Percentiles rank a stretch among this genome's conserved stretches.
Evolutionary conservation across 805 yeast genomes (phyloP).

Genomic region (Schwanniomyces vanrijiae): DNA sequence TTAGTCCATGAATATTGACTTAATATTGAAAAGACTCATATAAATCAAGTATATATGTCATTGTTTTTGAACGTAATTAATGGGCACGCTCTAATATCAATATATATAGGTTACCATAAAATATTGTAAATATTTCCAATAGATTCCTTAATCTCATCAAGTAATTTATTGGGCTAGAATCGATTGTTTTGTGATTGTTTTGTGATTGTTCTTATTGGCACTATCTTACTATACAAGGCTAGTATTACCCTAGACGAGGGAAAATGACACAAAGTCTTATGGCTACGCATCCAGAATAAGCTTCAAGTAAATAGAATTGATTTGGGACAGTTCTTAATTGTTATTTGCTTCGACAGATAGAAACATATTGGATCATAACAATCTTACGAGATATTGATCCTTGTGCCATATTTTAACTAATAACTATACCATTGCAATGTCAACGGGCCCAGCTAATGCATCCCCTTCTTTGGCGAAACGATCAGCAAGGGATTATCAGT

Average conservation of each 20-base stretch:
- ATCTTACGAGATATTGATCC: background rate
- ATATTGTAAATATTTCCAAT: no score
- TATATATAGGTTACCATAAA: no score
- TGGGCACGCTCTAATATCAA: no score
- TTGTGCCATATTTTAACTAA: background rate
- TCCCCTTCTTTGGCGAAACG: constrained; percentile 26
- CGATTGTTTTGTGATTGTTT: background rate
- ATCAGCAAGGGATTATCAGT: constrained; percentile 81
- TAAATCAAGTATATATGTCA: no score
- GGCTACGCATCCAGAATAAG: background rate
- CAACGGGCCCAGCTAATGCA: background rate
- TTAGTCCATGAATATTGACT: no score
- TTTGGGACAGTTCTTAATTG: background rate
- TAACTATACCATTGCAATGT: background rate
- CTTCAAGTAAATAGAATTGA: background rate
- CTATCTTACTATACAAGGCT: background rate
- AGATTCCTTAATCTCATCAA: no score
- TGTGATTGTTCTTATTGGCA: background rate
- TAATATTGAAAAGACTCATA: no score
- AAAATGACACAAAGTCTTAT: background rate
- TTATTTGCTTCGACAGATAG: background rate
- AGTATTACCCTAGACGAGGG: background rate
- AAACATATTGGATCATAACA: background rate
- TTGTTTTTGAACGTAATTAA: no score
- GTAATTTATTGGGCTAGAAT: no score